These are phyloP conservation scores for Yarrowia bubula DNA, from an alignment of 805 yeast genomes.

Conservation along the genomic window DNA sequence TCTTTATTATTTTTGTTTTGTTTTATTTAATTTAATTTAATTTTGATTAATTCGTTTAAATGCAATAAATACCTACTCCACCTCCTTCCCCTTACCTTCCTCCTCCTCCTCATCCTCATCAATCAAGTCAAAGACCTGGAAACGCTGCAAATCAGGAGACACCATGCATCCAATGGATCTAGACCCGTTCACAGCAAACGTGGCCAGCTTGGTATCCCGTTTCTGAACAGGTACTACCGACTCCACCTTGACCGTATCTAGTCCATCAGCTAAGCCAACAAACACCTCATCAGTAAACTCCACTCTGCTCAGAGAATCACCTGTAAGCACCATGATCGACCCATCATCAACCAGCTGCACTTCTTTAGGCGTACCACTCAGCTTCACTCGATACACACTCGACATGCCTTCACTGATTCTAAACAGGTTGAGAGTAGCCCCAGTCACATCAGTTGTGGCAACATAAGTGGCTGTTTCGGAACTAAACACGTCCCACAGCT, in stretches of 20 bases:
- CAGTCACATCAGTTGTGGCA: not conserved
- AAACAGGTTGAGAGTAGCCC: constrained; percentile 10
- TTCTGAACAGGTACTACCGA: not conserved
- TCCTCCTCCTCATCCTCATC: not conserved
- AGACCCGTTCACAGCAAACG: not conserved
- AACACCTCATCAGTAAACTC: not conserved
- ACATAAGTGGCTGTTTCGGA: constrained; percentile 2
- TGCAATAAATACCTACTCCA: not conserved
- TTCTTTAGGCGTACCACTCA: not conserved
- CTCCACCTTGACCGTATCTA: not conserved
- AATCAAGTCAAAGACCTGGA: constrained; percentile 5
- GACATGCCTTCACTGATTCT: not conserved
- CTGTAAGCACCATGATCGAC: not conserved
- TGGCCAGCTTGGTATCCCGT: not conserved
- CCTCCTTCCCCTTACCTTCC: not conserved
- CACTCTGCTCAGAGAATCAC: not conserved
- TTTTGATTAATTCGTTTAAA: not conserved
- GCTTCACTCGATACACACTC: not conserved
- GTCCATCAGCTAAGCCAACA: not conserved
- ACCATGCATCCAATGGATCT: constrained; percentile 21
- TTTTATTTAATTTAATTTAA: too few relatives aligned
- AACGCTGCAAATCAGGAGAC: constrained; percentile 2
- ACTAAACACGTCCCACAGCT: constrained; percentile 11
- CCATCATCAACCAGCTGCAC: not conserved
- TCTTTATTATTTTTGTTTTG: too few relatives aligned